Evolutionary conservation across 148 eudicot genomes (phyloP).

Genomic region (Silene conica): DNA sequence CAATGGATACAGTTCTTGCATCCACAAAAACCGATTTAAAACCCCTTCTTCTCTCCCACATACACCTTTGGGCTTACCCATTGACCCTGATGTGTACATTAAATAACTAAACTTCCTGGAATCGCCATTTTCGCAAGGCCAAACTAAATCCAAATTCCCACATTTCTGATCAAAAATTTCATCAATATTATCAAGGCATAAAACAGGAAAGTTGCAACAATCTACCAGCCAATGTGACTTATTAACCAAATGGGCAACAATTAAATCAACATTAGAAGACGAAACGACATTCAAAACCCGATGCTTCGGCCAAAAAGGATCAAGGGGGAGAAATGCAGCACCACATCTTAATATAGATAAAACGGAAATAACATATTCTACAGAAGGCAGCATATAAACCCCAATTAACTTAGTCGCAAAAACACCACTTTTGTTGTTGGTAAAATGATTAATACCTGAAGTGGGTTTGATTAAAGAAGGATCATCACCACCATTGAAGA

Average conservation of each 20-base stretch:
- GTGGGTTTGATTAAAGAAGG: conserved; percentile 37
- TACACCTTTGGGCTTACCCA: conserved; percentile 85
- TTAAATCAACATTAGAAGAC: conserved; percentile 56
- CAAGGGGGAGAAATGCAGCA: conserved; percentile 73
- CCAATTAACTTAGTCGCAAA: conserved; percentile 45
- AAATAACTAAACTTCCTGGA: conserved; percentile 62
- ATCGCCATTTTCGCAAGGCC: conserved; percentile 60
- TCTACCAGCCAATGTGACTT: conserved; percentile 45
- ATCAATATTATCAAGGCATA: conserved; percentile 36
- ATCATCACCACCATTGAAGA: conserved; percentile 55
- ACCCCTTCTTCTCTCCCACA: conserved; percentile 87
- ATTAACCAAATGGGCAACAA: conserved; percentile 42
- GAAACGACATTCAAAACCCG: conserved; percentile 54
- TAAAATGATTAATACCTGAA: conserved; percentile 32
- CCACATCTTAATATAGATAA: conserved; percentile 76
- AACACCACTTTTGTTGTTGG: not conserved
- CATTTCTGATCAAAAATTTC: conserved; percentile 31
- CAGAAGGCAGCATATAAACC: conserved; percentile 70
- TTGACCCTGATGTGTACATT: conserved; percentile 94
- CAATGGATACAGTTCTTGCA: conserved; percentile 70
- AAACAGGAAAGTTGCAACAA: conserved; percentile 36
- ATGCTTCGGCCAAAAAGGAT: conserved; percentile 77
- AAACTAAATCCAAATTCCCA: conserved; percentile 36
- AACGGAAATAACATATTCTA: conserved; percentile 63
- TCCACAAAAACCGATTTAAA: conserved; percentile 78